Percentiles rank a stretch among this genome's conserved stretches.
Conservation (phyloP, 2,329 filamentous ascomycete genomes). For the Neurospora sp. region DNA sequence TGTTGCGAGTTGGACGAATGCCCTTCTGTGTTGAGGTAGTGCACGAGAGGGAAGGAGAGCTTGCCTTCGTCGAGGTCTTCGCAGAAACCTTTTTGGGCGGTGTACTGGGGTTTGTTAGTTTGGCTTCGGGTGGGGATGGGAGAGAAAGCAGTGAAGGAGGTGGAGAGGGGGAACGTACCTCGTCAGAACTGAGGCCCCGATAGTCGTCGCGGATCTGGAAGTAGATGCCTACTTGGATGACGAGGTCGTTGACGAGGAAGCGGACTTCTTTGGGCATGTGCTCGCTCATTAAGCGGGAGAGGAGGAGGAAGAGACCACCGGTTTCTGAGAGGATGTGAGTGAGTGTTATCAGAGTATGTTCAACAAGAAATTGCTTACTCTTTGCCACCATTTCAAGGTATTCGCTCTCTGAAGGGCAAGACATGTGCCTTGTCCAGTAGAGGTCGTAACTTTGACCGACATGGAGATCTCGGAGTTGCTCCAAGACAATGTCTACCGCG, state of each 20-base stretch:
- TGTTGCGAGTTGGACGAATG: neutral
- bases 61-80: constrained; percentile 7
- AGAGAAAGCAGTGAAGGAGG: neutral
- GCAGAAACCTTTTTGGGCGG: constrained; percentile 4
- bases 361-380: too few relatives aligned
- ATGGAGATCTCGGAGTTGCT: constrained; percentile 4
- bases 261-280: neutral
- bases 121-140: too few relatives aligned
- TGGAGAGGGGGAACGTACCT: neutral
- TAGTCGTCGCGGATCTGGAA: constrained; percentile 7
- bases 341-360: too few relatives aligned
- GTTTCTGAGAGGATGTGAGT: constrained; percentile 3
- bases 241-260: neutral
- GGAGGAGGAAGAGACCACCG: neutral
- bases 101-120: neutral
- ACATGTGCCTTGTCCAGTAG: constrained; percentile 1
- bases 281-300: constrained; percentile 3
- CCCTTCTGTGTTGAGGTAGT: neutral
- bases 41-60: constrained; percentile 3
- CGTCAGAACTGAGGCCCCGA: neutral
- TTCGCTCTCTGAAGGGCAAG: constrained; percentile 2
- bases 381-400: constrained; percentile 4
- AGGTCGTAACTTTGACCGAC: constrained; percentile 5
- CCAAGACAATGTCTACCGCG: neutral
- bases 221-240: constrained; percentile 1